Evolutionary conservation across 2,329 filamentous ascomycete genomes (phyloP).

Genomic region (Aspergillus brasiliensis): DNA sequence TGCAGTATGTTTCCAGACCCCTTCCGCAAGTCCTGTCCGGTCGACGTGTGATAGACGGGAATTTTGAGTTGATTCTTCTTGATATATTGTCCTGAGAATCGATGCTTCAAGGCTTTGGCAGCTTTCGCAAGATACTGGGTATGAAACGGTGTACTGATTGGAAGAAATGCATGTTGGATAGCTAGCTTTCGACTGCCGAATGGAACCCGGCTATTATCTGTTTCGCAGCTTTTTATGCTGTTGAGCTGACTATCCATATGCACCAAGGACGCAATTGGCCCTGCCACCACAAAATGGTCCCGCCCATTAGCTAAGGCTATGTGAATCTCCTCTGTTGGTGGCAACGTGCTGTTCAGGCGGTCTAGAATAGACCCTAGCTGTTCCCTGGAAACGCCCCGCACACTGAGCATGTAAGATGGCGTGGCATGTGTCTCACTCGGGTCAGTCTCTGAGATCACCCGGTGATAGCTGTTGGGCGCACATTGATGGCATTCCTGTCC

Average conservation of each 20-base stretch:
- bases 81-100: constrained; percentile 16
- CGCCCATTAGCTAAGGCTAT: constrained; percentile 17
- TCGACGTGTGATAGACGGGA: constrained; percentile 37
- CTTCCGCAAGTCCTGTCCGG: constrained; percentile 30
- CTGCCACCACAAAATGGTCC: constrained; percentile 22
- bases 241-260: constrained; percentile 13
- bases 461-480: constrained; percentile 12
- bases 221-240: not conserved
- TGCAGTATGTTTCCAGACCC: constrained; percentile 9
- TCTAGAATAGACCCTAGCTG: constrained; percentile 4
- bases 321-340: not conserved
- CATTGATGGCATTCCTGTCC: constrained; percentile 20
- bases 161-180: constrained; percentile 37
- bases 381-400: constrained; percentile 12
- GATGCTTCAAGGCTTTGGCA: constrained; percentile 18
- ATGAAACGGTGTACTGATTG: constrained; percentile 47
- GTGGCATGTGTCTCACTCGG: not conserved
- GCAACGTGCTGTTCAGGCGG: constrained; percentile 10
- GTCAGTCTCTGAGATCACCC: not conserved
- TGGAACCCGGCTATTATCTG: constrained; percentile 27
- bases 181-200: constrained; percentile 34
- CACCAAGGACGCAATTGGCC: constrained; percentile 17
- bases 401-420: constrained; percentile 20
- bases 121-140: constrained; percentile 36
- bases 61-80: constrained; percentile 22